Evolutionary conservation across 768 basidiomycete species (phyloP), one percentile per base, ranked within the genome.

Genomic region (Tylopilus sp.): DNA sequence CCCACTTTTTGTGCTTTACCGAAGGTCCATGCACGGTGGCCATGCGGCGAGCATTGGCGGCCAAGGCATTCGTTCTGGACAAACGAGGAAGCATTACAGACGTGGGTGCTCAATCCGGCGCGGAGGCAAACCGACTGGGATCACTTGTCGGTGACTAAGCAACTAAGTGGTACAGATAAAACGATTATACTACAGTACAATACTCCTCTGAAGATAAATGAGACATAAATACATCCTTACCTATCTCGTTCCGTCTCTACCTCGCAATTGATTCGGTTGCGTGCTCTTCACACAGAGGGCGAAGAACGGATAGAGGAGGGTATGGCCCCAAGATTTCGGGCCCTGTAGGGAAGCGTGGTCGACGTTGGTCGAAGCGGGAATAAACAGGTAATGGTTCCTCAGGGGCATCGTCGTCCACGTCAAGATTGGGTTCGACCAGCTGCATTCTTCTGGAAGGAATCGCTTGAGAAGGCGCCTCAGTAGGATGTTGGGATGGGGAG

Each of bases 1-100:
- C 54, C 47, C 53, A 82, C 81, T 76, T 80, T 67, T 77, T 79
- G 36, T 72, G 70, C 30, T 71, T 59, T 31, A 70, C 56, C 14
- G 70, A 64, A n/a, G 71, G 56, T 52, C 70, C 72, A 46, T 74
- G 73, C 28, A 80, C 54, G 12, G 78, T 77, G 44, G 80, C 77
- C 55, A 78, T 74, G 17, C 77, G 72, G 43, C 71, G 62, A n/a
- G 72, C 48, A 8, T 65, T 65, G 31, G 71, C 70, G 28, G 56
- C 49, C 25, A 58, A 45, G 1, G 28, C 45, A 19, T 55, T 62
- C 9, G 57, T 54, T 48, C 66, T 63, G 19, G 53, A 42, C n/a
- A 58, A 24, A 30, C 50, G 59, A 22, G 48, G 36, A 53, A 68
- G 57, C 81, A 80, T 69, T 22, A 43, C 22, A 30, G 36, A 50